Conservation (phyloP, 768 basidiomycete genomes). For the Boletus subparvulus region DNA sequence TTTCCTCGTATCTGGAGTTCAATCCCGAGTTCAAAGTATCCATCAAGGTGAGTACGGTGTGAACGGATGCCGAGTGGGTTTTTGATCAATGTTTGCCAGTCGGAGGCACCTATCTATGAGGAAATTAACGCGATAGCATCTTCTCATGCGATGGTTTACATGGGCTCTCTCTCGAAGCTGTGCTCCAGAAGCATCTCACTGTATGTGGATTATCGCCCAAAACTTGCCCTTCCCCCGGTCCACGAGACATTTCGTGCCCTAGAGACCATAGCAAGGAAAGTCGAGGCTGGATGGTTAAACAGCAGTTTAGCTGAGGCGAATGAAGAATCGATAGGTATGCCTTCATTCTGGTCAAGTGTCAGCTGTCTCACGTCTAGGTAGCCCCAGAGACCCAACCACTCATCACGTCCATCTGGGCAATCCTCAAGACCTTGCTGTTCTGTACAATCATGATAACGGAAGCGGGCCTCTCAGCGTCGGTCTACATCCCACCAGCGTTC, state of each 20-base stretch:
- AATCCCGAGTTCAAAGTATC: conserved; percentile 19
- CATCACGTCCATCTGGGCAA: conserved; percentile 57
- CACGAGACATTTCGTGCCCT: conserved; percentile 29
- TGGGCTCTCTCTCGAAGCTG: conserved; percentile 42
- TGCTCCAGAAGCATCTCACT: conserved; percentile 35
- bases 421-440: conserved; percentile 77
- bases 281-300: conserved; percentile 51
- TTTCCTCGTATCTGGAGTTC: conserved; percentile 36
- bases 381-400: conserved; percentile 46
- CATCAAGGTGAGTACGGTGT: conserved; percentile 10
- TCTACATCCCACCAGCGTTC: conserved; percentile 48
- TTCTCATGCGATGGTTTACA: conserved; percentile 37
- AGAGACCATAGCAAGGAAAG: conserved; percentile 38
- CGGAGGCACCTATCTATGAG: conserved; percentile 34
- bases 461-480: conserved; percentile 51
- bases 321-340: conserved; percentile 31
- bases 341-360: conserved; percentile 26
- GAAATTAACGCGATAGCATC: conserved; percentile 35
- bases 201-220: conserved; percentile 36
- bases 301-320: conserved; percentile 33
- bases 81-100: conserved; percentile 21
- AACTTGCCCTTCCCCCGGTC: conserved; percentile 27
- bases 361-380: conserved; percentile 22
- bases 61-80: background rate
- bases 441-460: conserved; percentile 68